Base-by-base conservation (phyloP, 805 yeast species). In the Ogataea methylovora region DNA sequence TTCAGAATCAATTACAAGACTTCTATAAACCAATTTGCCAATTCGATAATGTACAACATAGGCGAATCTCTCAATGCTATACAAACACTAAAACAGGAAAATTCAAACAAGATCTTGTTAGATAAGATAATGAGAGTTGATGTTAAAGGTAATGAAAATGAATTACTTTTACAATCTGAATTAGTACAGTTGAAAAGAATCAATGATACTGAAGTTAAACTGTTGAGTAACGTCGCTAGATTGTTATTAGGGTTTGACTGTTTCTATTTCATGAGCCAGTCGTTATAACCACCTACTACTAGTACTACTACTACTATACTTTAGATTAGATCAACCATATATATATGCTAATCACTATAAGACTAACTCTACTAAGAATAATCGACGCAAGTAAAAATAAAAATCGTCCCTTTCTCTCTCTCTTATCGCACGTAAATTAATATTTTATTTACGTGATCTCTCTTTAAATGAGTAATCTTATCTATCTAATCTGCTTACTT, bases 61-160 rank as follows among this genome's bases (percentile, higher is more conserved):
- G 77, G 71, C 4, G 67, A 65, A 38, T 52, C 66, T 8, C 61
- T 79, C 43, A 60, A 65, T 30, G 63, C 68, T 29, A 57, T 82
- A 42, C 75, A 70, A 34, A 54, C 56, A 13, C 50, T 78, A 37
- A 79, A 84, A 41, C n/a, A n/a, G n/a, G n/a, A n/a, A n/a, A 56
- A 56, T 17, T 79, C 76, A 24, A 77, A 86, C 52, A 63, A 71
- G 24, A 76, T 80, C 6, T 66, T 90, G 37, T 61, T 88, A 35
- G 79, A 79, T 20, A 90, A 90, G 56, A 78, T 88, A 37, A 81
- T 80, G 42, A 73, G 98, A 59, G 94, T 83, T 41, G 97, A 92
- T 51, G 96, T 90, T 13, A 76, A 74, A 49, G 94, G 92, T 2
- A 73, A 73, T 43, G 95, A 85, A 52, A 73, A 72, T 21, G 86